Conservation (phyloP, 192 early-diverging fungal species). For the Physocladia obscura region DNA sequence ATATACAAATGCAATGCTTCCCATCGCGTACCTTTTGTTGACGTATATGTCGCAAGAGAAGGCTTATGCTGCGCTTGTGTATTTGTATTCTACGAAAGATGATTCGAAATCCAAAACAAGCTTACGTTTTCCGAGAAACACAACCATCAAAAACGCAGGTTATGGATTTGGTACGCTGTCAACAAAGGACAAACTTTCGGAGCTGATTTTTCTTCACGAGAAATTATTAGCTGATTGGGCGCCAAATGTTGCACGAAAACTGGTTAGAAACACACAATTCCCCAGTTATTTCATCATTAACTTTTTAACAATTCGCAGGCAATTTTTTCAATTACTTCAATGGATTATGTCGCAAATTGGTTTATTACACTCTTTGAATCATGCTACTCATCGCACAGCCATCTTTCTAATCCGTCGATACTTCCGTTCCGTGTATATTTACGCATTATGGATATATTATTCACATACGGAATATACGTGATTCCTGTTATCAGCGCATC, state of each 20-base stretch:
- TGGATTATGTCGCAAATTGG: neutral
- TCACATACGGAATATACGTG: neutral
- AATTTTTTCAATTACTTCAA: neutral
- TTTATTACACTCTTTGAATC: neutral
- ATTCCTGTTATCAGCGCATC: neutral
- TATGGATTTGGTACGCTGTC: neutral
- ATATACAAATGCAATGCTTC: neutral
- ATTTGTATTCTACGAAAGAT: neutral
- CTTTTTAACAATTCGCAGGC: neutral
- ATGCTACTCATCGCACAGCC: neutral
- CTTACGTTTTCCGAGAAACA: neutral
- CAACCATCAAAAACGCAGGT: neutral
- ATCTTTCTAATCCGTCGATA: neutral
- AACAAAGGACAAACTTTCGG: no score
- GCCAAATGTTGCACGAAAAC: no score
- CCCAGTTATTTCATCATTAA: no score
- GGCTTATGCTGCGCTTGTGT: neutral
- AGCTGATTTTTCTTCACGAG: no score
- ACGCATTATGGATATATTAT: neutral
- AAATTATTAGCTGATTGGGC: no score
- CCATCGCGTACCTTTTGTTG: neutral
- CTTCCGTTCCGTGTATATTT: neutral
- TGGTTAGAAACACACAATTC: no score
- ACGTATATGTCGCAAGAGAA: neutral
- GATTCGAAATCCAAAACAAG: neutral